Percentiles rank a stretch among this genome's conserved stretches.
These are phyloP conservation scores for Cyclostephanos invisitatus DNA, from an alignment of 108 stramenopile genomes.

Conservation along the genomic window DNA sequence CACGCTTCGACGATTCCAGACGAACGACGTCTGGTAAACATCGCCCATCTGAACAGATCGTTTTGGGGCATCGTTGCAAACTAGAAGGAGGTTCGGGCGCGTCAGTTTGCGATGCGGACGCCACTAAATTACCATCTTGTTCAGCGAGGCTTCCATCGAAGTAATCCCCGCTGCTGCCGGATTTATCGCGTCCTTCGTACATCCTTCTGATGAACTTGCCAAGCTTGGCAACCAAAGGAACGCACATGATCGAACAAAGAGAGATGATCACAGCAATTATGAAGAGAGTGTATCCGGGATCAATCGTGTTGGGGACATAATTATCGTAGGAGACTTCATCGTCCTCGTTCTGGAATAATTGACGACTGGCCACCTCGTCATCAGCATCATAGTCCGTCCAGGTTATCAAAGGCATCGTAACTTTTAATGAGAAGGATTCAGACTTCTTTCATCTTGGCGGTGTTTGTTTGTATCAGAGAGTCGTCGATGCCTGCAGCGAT, in stretches of 20 bases:
- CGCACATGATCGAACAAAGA: slow-evolving; percentile 8
- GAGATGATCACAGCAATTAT: slow-evolving; percentile 33
- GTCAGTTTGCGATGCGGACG: not conserved
- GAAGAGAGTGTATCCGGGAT: slow-evolving; percentile 33
- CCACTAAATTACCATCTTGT: not conserved
- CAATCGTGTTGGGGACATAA: slow-evolving; percentile 26
- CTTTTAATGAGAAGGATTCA: too few relatives aligned
- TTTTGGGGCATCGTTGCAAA: slow-evolving; percentile 1
- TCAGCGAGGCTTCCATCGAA: not conserved
- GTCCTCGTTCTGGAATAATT: not conserved
- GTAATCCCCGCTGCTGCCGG: not conserved
- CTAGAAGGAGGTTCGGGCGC: not conserved
- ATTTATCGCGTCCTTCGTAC: not conserved
- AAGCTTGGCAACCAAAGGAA: slow-evolving; percentile 21
- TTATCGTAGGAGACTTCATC: slow-evolving; percentile 35
- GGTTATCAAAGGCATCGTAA: too few relatives aligned
- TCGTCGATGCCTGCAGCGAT: too few relatives aligned
- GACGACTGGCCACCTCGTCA: not conserved
- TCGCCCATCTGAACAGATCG: not conserved
- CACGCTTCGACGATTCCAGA: not conserved
- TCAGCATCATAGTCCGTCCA: too few relatives aligned
- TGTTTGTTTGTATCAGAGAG: too few relatives aligned
- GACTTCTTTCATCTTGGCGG: too few relatives aligned
- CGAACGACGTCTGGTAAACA: not conserved
- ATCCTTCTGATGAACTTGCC: not conserved